Base-by-base conservation (phyloP, 768 basidiomycete species). In the Russula lepida region DNA sequence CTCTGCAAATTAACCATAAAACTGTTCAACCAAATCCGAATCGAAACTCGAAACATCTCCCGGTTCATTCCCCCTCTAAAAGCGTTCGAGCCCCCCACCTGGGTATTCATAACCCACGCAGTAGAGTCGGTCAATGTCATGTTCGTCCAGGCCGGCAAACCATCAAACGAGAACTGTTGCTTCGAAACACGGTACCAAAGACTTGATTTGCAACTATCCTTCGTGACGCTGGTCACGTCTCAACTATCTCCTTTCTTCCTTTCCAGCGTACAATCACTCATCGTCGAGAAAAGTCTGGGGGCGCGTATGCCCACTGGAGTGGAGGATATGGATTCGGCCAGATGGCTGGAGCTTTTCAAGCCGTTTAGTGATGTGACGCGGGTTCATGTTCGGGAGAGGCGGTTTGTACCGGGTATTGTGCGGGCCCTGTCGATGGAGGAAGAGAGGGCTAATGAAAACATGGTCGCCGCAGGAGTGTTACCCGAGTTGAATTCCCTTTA, bases 191-290 rank as follows among this genome's bases (percentile, higher is more conserved):
- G 27, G 2, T 55, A 47, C 59, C 27, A 7, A 39, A 17, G 25
- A 7, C 28, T 56, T 21, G 54, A 60, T 21, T 50, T 47, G 54
- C 47, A 50, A n/a, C 23, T 60, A 6, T 60, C 59, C 2, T 49
- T 32, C 11, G n/a, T 32, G 11, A 23, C 59, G 17, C 30, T 55
- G 23, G 43, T 60, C 17, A 17, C 25, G 11, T 32, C 2, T 23
- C 54, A 56, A 4, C 48, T 60, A 11, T 21, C 54, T 6, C 54
- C 28, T 27, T 9, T 43, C 35, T 15, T 37, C 19, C 30, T 60
- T 8, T 33, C 47, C 39, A 49, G 2, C 7, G 54, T 50, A 11
- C 9, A 4, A 4, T 13, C 12, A 5, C 47, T 60, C 28, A 8
- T 11, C 35, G 13, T 60, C 8, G 13, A 13, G 6, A 32, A 32